Conservation (phyloP, 2,329 filamentous ascomycete genomes). For the Chrysosphaeria jannelii region DNA sequence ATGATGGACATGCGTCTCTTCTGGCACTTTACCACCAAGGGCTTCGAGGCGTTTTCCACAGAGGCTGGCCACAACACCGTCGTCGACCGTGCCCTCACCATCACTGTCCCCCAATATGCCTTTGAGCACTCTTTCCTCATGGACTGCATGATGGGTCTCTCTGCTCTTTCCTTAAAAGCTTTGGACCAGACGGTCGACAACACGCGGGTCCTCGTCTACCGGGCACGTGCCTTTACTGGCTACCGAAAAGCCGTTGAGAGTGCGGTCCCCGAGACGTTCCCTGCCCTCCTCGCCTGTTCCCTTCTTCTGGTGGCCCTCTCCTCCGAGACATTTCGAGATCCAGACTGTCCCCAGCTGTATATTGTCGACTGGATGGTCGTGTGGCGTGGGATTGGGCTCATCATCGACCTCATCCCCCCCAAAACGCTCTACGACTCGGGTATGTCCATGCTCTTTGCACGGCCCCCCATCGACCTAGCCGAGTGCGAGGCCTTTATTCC, state of each 20-base stretch:
- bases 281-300: conserved; percentile 20
- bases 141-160: conserved; percentile 20
- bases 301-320: conserved; percentile 20
- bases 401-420: conserved; percentile 12
- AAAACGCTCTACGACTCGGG: conserved; percentile 11
- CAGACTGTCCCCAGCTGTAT: conserved; percentile 14
- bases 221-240: conserved; percentile 17
- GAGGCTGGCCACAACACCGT: conserved; percentile 9
- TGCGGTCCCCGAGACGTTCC: conserved; percentile 14
- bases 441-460: conserved; percentile 16
- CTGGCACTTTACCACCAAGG: conserved; percentile 21
- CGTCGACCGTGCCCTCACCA: conserved; percentile 14
- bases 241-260: conserved; percentile 20
- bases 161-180: conserved; percentile 17
- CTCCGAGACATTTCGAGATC: conserved; percentile 19
- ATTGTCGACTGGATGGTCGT: conserved; percentile 24
- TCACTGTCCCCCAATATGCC: conserved; percentile 17
- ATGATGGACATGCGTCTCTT: conserved; percentile 20
- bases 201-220: conserved; percentile 13
- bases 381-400: conserved; percentile 21
- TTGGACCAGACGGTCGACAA: conserved; percentile 10
- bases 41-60: conserved; percentile 16
- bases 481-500: conserved; percentile 14
- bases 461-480: conserved; percentile 17
- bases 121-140: conserved; percentile 23